These are phyloP conservation scores for Alternaria gansuensis DNA, from an alignment of 2,329 filamentous ascomycete genomes.

Conservation along the genomic window DNA sequence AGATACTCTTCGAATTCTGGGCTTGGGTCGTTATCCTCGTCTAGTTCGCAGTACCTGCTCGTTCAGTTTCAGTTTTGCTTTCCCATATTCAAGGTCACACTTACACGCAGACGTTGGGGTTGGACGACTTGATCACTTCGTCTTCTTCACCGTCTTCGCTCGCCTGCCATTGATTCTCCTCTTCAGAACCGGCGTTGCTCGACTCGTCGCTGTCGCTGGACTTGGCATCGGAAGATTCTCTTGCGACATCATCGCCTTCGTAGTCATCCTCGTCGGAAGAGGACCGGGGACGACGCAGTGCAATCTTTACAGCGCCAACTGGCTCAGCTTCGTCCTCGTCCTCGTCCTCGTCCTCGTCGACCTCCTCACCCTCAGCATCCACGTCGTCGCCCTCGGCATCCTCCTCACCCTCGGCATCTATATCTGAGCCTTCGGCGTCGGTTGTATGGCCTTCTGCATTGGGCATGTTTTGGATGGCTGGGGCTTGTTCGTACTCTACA, in stretches of 20 bases:
- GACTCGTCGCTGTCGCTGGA: conserved; percentile 53
- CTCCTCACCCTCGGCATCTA: conserved; percentile 60
- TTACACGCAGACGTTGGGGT: conserved; percentile 72
- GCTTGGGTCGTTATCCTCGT: conserved; percentile 82
- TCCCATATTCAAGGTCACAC: conserved; percentile 41
- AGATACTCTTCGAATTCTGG: conserved; percentile 84
- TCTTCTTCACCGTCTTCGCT: conserved; percentile 65
- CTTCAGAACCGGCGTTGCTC: conserved; percentile 62
- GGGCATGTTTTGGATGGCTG: conserved; percentile 25
- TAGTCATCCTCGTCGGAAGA: conserved; percentile 55
- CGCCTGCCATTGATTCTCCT: conserved; percentile 63
- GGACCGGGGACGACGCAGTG: conserved; percentile 39
- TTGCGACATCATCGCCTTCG: conserved; percentile 52
- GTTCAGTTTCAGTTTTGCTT: conserved; percentile 23
- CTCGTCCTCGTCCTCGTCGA: conserved; percentile 61
- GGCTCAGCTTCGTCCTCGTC: conserved; percentile 61
- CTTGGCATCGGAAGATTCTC: conserved; percentile 51
- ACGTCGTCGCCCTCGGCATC: conserved; percentile 61
- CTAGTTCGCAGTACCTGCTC: conserved; percentile 78
- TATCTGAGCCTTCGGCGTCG: conserved; percentile 55
- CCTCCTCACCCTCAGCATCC: conserved; percentile 56
- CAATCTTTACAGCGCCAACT: conserved; percentile 55
- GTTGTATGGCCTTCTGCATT: conserved; percentile 47
- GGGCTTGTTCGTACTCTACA: conserved; percentile 41
- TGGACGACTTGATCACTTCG: conserved; percentile 60